phyloP scores from a whole-genome alignment of 441 rosid genomes.

The Croton setiger region DNA sequence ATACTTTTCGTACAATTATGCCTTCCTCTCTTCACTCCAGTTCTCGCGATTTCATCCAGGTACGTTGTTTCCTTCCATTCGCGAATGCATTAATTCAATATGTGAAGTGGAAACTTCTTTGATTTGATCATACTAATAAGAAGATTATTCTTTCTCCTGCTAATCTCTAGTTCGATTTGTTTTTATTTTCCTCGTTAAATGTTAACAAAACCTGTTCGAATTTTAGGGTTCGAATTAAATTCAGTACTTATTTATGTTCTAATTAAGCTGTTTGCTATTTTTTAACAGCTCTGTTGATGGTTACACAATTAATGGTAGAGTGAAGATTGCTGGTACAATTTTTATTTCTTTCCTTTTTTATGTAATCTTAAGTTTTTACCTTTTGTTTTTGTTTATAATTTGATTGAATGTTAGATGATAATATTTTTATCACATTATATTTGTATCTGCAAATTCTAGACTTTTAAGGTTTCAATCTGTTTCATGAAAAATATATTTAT shows the following conservation, averaged over 20 bases:
- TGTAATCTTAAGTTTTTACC: too few species aligned
- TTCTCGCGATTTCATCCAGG: conserved; percentile 34
- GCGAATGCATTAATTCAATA: not conserved
- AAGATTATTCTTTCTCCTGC: not conserved
- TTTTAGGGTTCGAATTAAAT: conserved; percentile 4
- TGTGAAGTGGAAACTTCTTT: not conserved
- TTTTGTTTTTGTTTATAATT: not conserved
- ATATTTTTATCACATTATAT: not conserved
- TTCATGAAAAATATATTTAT: not conserved
- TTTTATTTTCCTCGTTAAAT: not conserved
- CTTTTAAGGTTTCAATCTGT: not conserved
- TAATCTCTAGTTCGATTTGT: not conserved
- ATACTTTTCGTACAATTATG: conserved; percentile 23
- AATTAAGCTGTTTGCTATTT: not conserved
- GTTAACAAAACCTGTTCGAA: not conserved
- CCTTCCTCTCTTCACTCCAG: conserved; percentile 27
- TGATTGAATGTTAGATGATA: not conserved
- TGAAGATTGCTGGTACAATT: conserved; percentile 56
- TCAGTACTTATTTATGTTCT: not conserved
- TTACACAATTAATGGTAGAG: conserved; percentile 69
- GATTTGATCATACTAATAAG: not conserved
- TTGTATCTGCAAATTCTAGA: not conserved
- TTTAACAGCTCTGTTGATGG: conserved; percentile 61
- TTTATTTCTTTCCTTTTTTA: not conserved
- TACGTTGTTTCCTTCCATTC: conserved; percentile 4